phyloP scores from a whole-genome alignment of 2,329 filamentous ascomycete species.

The Daldinia sp. region DNA sequence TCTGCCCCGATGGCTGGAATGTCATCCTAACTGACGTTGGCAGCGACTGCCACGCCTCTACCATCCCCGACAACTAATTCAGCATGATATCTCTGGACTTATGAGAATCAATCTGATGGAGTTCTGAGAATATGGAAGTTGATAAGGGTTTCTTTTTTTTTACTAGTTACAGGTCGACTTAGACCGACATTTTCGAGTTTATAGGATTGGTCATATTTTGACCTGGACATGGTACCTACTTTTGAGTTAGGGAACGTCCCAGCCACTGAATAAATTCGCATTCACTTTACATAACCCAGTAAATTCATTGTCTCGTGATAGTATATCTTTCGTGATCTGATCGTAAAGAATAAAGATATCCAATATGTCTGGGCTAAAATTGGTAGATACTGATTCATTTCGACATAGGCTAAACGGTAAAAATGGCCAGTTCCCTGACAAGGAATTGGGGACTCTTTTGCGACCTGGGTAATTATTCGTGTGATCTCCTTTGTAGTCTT shows the following conservation, averaged over 20 bases:
- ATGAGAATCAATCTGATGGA: not conserved
- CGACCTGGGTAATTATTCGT: too few species aligned
- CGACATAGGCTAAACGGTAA: too few species aligned
- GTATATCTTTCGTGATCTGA: not conserved
- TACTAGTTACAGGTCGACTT: not conserved
- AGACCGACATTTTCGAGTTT: not conserved
- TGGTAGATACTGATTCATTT: too few species aligned
- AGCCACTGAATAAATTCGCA: conserved; percentile 1
- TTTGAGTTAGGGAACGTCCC: conserved; percentile 8
- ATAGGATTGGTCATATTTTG: conserved; percentile 1
- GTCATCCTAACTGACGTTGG: conserved; percentile 35
- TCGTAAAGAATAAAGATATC: not conserved
- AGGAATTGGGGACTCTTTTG: too few species aligned
- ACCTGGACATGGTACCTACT: conserved; percentile 9
- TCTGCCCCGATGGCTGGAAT: conserved; percentile 38
- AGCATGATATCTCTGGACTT: not conserved
- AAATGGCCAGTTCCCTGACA: too few species aligned
- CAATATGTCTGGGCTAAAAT: not conserved
- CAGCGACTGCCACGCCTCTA: conserved; percentile 8
- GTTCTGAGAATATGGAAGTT: not conserved
- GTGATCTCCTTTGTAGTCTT: too few species aligned
- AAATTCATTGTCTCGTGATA: not conserved
- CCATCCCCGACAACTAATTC: conserved; percentile 1
- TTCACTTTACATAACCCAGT: not conserved
- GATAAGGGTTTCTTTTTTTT: not conserved